These are phyloP conservation scores for peach (Prunus persica) DNA, from an alignment of 306 rosid genomes.

Conservation along the genomic window DNA sequence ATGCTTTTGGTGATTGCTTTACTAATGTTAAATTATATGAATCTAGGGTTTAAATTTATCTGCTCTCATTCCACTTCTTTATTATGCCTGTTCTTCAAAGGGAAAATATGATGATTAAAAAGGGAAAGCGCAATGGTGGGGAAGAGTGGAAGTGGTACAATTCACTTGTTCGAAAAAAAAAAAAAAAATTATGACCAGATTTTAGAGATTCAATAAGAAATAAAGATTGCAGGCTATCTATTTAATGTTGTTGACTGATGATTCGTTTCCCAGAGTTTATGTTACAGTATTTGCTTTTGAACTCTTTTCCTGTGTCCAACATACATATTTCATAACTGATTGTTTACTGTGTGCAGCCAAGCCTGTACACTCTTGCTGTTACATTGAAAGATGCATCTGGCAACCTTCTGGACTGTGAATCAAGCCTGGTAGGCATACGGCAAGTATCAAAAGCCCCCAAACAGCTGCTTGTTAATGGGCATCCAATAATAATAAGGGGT, in stretches of 20 bases:
- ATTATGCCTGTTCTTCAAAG: not conserved
- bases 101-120: not conserved
- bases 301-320: not conserved
- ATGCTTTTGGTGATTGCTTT: not conserved
- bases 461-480: slow-evolving; percentile 89
- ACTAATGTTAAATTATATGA: not conserved
- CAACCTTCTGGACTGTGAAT: slow-evolving; percentile 72
- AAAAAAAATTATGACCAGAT: not conserved
- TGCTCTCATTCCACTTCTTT: not conserved
- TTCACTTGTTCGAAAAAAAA: too few relatives aligned
- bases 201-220: not conserved
- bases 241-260: not conserved
- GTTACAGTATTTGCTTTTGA: not conserved
- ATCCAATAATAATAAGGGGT: slow-evolving; percentile 76
- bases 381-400: slow-evolving; percentile 73
- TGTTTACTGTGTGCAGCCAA: slow-evolving; percentile 55
- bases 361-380: slow-evolving; percentile 76
- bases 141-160: too few relatives aligned
- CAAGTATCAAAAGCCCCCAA: slow-evolving; percentile 75
- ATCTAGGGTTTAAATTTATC: not conserved
- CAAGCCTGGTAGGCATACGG: slow-evolving; percentile 76
- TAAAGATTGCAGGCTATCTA: not conserved
- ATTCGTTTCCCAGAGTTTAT: not conserved
- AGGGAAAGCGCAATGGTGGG: not conserved
- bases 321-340: not conserved